These are phyloP conservation scores for Aspergillus flavus DNA, from an alignment of 2,329 filamentous ascomycete species.

Conservation along the genomic window DNA sequence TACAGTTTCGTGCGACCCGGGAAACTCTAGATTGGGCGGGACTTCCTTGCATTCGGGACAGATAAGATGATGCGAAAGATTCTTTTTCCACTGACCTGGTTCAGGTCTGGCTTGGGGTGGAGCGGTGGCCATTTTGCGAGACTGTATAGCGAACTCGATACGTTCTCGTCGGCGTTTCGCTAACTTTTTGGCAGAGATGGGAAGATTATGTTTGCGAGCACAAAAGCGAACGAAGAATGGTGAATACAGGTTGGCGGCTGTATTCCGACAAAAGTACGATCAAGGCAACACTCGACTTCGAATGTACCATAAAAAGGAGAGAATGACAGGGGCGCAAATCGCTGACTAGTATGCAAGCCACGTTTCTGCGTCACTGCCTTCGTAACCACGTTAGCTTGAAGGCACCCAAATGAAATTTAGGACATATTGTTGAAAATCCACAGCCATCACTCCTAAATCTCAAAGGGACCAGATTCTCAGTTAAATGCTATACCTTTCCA, in stretches of 20 bases:
- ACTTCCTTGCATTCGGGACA: constrained; percentile 90
- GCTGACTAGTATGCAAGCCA: constrained; percentile 22
- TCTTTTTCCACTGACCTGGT: constrained; percentile 68
- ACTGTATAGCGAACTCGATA: constrained; percentile 30
- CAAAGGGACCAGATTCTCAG: constrained; percentile 25
- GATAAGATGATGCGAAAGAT: constrained; percentile 81
- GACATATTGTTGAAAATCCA: constrained; percentile 12
- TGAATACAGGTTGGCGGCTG: constrained; percentile 69
- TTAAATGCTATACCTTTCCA: constrained; percentile 42
- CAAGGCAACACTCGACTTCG: constrained; percentile 8
- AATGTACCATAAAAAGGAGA: constrained; percentile 19
- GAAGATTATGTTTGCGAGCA: constrained; percentile 51
- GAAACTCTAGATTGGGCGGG: constrained; percentile 91
- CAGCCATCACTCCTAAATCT: constrained; percentile 17
- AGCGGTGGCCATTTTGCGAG: constrained; percentile 38
- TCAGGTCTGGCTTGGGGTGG: constrained; percentile 45
- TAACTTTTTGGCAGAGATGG: constrained; percentile 47
- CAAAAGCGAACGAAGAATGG: constrained; percentile 67
- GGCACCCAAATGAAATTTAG: constrained; percentile 19
- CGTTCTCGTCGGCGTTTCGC: constrained; percentile 45
- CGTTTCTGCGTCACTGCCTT: constrained; percentile 35
- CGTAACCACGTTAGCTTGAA: constrained; percentile 36
- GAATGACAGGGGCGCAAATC: constrained; percentile 28
- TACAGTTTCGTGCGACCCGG: constrained; percentile 90
- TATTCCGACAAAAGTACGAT: constrained; percentile 25